phyloP scores from a whole-genome alignment of 2,329 filamentous ascomycete genomes.

The Beauveria asiatica region DNA sequence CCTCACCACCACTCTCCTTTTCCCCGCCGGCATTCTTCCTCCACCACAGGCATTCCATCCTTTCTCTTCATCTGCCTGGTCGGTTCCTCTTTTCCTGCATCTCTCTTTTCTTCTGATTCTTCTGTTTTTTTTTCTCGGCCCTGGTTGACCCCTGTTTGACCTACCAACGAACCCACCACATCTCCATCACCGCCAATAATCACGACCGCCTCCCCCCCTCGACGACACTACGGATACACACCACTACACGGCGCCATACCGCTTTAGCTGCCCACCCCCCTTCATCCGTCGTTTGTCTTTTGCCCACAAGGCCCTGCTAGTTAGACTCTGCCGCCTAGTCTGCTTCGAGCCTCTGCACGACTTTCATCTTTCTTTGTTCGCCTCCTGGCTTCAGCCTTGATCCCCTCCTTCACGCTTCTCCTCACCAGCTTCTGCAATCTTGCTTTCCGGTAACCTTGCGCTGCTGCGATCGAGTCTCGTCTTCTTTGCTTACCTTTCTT shows the following conservation, averaged over 20 bases:
- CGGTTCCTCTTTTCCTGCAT: background rate
- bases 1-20: background rate
- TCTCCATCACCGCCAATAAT: slow-evolving; percentile 7
- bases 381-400: slow-evolving; percentile 6
- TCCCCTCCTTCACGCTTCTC: slow-evolving; percentile 8
- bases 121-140: background rate
- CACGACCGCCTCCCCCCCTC: background rate
- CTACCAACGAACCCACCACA: background rate
- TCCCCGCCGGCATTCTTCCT: background rate
- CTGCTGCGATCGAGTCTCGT: slow-evolving; percentile 8
- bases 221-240: slow-evolving; percentile 6
- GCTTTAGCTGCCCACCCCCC: slow-evolving; percentile 1
- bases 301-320: background rate
- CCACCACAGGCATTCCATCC: background rate
- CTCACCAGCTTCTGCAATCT: slow-evolving; percentile 8
- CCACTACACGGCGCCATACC: background rate
- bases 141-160: slow-evolving; percentile 4
- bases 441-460: slow-evolving; percentile 2
- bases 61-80: slow-evolving; percentile 1
- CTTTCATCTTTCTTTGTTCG: slow-evolving; percentile 5
- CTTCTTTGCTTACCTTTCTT: background rate
- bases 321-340: slow-evolving; percentile 1
- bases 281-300: background rate
- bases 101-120: background rate
- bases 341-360: slow-evolving; percentile 8